Evolutionary conservation across 2,329 filamentous ascomycete species (phyloP), one percentile per base, ranked within the genome.

Genomic region (Fusarium domesticum): DNA sequence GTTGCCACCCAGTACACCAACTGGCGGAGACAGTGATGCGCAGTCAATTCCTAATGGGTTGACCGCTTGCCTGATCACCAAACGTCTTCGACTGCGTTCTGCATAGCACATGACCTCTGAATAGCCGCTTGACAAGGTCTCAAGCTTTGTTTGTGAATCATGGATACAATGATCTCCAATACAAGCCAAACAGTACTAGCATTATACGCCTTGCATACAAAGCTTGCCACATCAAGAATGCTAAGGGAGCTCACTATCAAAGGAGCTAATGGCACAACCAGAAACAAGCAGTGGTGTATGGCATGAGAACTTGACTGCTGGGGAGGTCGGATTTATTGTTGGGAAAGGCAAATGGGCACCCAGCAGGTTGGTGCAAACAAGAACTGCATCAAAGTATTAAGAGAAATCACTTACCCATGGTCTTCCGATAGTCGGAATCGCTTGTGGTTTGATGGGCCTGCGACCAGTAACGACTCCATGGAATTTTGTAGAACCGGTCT

Each of bases 341-440:
- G n/a, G n/a, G n/a, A n/a, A n/a, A n/a, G n/a, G n/a, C n/a, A n/a
- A n/a, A n/a, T n/a, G n/a, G n/a, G n/a, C n/a, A n/a, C n/a, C n/a
- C n/a, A n/a, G n/a, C n/a, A n/a, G n/a, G n/a, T n/a, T n/a, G n/a
- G n/a, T n/a, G n/a, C n/a, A n/a, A n/a, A n/a, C n/a, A n/a, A n/a
- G n/a, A n/a, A n/a, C n/a, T n/a, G n/a, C n/a, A n/a, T n/a, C n/a
- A n/a, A n/a, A n/a, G n/a, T n/a, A n/a, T n/a, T n/a, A n/a, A n/a
- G n/a, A n/a, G n/a, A 15, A 43, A 12, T 5, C 18, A 45, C 50
- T 42, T 39, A 60, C 57, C 47, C 49, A 37, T 56, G 56, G 19
- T 59, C 57, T 43, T 52, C 50, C 8, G 57, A 60, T 28, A 60
- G 25, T 19, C 58, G 54, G n/a, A 38, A 46, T 6, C 52, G 47